Conservation (phyloP, 192 early-diverging fungal species). For the Podila horticola region DNA sequence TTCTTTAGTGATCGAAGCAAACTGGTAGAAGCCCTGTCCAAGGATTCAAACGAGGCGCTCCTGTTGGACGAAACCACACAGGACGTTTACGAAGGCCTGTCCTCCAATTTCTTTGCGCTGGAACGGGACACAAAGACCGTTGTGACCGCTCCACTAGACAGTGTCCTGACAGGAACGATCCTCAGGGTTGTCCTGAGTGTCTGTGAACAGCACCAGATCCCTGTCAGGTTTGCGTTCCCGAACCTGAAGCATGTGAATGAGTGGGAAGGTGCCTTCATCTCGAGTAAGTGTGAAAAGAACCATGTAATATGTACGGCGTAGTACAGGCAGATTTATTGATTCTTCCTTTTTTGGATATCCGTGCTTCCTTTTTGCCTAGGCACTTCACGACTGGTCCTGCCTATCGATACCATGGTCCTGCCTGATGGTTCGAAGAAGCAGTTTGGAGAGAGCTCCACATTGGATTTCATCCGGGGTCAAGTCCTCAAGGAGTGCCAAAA, state of each 20-base stretch:
- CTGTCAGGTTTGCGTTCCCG: conserved; percentile 65
- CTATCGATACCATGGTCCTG: conserved; percentile 57
- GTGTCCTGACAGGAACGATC: conserved; percentile 73
- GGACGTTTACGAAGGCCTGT: conserved; percentile 74
- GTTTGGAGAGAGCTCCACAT: conserved; percentile 20
- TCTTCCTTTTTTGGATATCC: not conserved
- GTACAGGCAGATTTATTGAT: not conserved
- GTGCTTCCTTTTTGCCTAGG: conserved; percentile 32
- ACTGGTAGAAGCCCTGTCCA: conserved; percentile 49
- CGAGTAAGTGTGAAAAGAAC: conserved; percentile 59
- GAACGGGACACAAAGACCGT: conserved; percentile 48
- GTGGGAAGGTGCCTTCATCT: conserved; percentile 77
- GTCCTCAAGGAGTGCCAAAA: conserved; percentile 46
- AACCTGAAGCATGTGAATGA: conserved; percentile 53
- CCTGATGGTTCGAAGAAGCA: conserved; percentile 37
- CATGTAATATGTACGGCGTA: not conserved
- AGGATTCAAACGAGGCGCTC: conserved; percentile 70
- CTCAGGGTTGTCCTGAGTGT: conserved; percentile 65
- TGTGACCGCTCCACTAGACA: conserved; percentile 63
- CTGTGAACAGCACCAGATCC: conserved; percentile 65
- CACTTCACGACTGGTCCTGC: conserved; percentile 63
- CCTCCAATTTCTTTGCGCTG: conserved; percentile 73
- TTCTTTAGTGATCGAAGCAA: conserved; percentile 58
- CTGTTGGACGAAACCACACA: conserved; percentile 62
- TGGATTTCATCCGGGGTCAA: conserved; percentile 22